phyloP scores from a whole-genome alignment of 2,329 filamentous ascomycete species.

The Fusarium equiseti region DNA sequence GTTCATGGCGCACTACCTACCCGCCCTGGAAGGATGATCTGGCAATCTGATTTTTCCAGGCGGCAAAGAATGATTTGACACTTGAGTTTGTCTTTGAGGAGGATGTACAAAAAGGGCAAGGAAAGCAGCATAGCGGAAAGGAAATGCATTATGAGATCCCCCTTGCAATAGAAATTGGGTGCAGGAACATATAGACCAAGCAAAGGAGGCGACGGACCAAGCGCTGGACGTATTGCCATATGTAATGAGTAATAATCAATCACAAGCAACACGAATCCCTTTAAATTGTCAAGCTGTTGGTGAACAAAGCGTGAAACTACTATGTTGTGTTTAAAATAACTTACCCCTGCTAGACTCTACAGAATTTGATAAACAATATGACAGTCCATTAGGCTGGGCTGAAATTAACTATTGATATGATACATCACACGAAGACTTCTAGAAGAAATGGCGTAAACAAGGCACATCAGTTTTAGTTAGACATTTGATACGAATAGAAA shows the following conservation, averaged over 20 bases:
- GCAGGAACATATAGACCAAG: constrained; percentile 32
- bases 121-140: constrained; percentile 22
- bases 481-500: neutral
- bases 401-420: constrained; percentile 17
- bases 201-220: constrained; percentile 52
- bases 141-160: constrained; percentile 24
- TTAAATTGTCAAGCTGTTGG: neutral
- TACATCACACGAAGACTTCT: constrained; percentile 11
- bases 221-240: constrained; percentile 54
- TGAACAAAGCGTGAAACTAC: constrained; percentile 15
- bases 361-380: neutral
- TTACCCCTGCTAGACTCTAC: neutral
- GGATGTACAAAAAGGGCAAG: neutral
- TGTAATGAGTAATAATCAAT: constrained; percentile 44
- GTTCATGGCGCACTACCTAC: constrained; percentile 61
- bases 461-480: neutral
- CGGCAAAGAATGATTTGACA: constrained; percentile 5
- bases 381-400: neutral
- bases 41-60: constrained; percentile 11
- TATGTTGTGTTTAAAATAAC: neutral
- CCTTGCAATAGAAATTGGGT: constrained; percentile 22
- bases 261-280: constrained; percentile 24
- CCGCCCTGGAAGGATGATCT: constrained; percentile 57
- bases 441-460: constrained; percentile 7
- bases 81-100: neutral